These are phyloP conservation scores for Vigna angularis DNA, from an alignment of 306 rosid genomes.

Conservation along the genomic window DNA sequence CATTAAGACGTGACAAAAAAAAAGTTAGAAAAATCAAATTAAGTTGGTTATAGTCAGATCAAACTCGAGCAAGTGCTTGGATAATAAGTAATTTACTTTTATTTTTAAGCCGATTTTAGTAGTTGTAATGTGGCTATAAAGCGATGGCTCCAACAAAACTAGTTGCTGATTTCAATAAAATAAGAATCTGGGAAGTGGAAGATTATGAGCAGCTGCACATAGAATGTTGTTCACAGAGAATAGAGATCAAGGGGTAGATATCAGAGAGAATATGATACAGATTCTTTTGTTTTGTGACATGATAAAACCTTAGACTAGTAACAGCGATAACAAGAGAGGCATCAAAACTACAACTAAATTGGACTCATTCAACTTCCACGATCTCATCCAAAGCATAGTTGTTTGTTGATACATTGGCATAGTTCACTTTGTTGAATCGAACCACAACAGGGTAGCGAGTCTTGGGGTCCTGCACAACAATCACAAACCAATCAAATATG, in stretches of 20 bases:
- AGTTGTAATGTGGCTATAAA: conserved; percentile 9
- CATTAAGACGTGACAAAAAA: neutral
- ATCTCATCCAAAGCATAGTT: conserved; percentile 93
- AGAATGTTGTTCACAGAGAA: conserved; percentile 41
- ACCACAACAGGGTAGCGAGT: conserved; percentile 88
- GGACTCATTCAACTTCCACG: conserved; percentile 64
- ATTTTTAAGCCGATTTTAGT: conserved; percentile 10
- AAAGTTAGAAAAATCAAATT: neutral
- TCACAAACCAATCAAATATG: conserved; percentile 23
- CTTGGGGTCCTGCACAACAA: conserved; percentile 69
- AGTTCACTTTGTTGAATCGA: conserved; percentile 84
- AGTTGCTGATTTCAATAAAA: conserved; percentile 11
- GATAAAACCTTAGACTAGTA: conserved; percentile 45
- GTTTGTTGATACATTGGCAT: conserved; percentile 89
- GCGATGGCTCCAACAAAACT: conserved; percentile 9
- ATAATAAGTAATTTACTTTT: neutral
- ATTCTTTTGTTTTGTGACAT: conserved; percentile 37
- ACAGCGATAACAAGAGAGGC: conserved; percentile 52
- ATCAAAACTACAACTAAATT: conserved; percentile 51
- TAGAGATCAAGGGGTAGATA: conserved; percentile 44
- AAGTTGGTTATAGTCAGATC: neutral
- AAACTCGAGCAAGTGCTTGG: neutral
- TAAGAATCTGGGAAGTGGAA: neutral
- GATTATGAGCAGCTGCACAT: conserved; percentile 41
- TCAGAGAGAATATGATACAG: conserved; percentile 62